phyloP scores from a whole-genome alignment of 2,329 filamentous ascomycete genomes.

The Tricladium varicosporioides region DNA sequence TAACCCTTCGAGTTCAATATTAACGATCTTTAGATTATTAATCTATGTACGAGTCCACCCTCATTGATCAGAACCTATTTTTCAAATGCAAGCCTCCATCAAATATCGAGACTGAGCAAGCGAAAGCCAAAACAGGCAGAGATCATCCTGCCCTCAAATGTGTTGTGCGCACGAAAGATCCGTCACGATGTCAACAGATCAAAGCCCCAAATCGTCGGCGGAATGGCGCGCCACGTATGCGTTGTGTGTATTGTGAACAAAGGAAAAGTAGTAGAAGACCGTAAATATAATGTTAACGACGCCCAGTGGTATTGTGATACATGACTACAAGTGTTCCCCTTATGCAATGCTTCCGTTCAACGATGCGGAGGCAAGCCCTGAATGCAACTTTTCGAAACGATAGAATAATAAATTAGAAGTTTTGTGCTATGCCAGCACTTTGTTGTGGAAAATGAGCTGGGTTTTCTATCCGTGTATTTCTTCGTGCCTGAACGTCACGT shows the following conservation, averaged over 20 bases:
- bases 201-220: not conserved
- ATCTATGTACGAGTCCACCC: constrained; percentile 12
- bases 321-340: constrained; percentile 25
- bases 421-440: constrained; percentile 93
- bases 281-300: constrained; percentile 18
- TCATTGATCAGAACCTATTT: not conserved
- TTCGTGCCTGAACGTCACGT: constrained; percentile 84
- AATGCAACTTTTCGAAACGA: constrained; percentile 18
- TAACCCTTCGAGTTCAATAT: constrained; percentile 3
- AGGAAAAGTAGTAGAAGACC: constrained; percentile 14
- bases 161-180: constrained; percentile 9
- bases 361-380: constrained; percentile 4
- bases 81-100: constrained; percentile 6
- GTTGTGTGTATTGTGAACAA: constrained; percentile 15
- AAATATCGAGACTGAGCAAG: constrained; percentile 3
- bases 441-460: constrained; percentile 86
- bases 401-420: constrained; percentile 62
- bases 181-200: constrained; percentile 10
- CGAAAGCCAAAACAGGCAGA: constrained; percentile 1
- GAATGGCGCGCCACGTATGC: not conserved
- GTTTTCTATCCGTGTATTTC: constrained; percentile 94
- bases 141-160: constrained; percentile 16
- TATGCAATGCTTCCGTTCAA: constrained; percentile 7
- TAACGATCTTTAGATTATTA: constrained; percentile 18
- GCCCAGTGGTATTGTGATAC: constrained; percentile 28